phyloP scores from a whole-genome alignment of 306 rosid genomes.

The Vigna reflexopilosa region DNA sequence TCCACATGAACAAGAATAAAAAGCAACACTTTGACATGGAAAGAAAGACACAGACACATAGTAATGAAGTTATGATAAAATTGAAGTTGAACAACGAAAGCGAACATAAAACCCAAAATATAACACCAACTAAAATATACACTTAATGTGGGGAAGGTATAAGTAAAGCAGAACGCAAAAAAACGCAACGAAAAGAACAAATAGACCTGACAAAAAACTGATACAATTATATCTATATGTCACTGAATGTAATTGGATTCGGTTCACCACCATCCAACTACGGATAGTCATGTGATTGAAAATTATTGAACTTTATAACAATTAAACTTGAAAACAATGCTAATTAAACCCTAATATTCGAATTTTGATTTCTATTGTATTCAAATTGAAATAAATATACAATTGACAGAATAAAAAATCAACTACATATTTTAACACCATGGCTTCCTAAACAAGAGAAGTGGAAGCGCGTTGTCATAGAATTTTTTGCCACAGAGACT shows the following conservation, averaged over 20 bases:
- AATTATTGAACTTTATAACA: not conserved
- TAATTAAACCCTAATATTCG: not conserved
- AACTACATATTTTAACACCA: not conserved
- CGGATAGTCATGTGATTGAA: not conserved
- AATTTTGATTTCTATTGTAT: not conserved
- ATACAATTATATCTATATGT: slow-evolving; percentile 18
- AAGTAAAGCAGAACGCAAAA: not conserved
- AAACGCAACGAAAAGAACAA: slow-evolving; percentile 12
- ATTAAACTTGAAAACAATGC: not conserved
- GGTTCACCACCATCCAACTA: not conserved
- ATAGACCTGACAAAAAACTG: not conserved
- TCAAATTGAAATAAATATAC: not conserved
- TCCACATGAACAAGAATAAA: slow-evolving; percentile 17
- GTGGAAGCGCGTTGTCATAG: not conserved
- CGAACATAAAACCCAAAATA: slow-evolving; percentile 23
- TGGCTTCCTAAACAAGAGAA: slow-evolving; percentile 10
- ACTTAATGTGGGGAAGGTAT: slow-evolving; percentile 11
- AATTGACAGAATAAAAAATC: not conserved
- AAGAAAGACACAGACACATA: not conserved
- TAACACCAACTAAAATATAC: slow-evolving; percentile 13
- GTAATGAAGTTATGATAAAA: slow-evolving; percentile 11
- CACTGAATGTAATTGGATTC: not conserved
- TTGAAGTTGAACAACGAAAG: slow-evolving; percentile 22
- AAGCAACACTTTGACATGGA: slow-evolving; percentile 9
- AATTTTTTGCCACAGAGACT: not conserved